Evolutionary conservation across 352 stramenopile genomes (phyloP), one percentile per base, ranked within the genome.

Genomic region (Bremia lactucae): DNA sequence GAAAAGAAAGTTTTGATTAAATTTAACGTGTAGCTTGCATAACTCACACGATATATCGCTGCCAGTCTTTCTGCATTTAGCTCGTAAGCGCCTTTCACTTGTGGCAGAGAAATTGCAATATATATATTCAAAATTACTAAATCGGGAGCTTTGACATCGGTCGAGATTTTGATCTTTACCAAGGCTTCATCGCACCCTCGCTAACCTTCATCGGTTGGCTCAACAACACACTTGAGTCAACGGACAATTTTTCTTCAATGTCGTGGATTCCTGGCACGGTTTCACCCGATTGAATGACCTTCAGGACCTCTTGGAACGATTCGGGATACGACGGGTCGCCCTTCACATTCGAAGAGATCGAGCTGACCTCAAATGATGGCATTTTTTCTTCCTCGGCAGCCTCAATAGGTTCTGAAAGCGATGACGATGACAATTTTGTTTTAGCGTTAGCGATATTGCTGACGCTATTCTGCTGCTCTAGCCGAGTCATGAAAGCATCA

Each of bases 281-380:
- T 40, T 85, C 75, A 9, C 72, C 72, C 49, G 81, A 81, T 43
- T 84, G 72, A 29, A 87, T 58, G 49, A 84, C 59, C 52, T 79
- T 65, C 70, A 84, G 81, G 22, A 87, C 70, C 6, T 87, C 70
- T 6, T 59, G 74, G 43, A 87, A 87, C 4, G 75, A 84, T 40
- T 80, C 62, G 0, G 75, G 75, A 38, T 83, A 85, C 18, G 65
- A 46, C 14, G 75, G 75, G 2, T 65, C 62, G 1, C 31, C 43
- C 4, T 26, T 55, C 33, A 46, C 43, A 1, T 46, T 59, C 19
- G 51, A 42, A 35, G 46, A 46, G 16, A 52, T 50, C 3, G 44
- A 50, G 18, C 23, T 56, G 4, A 40, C 23, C 15, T 37, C 36
- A 7, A 39, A 29, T 6, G 47, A 40, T n/a, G 46, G 29, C 34